Conservation (phyloP, 2,329 filamentous ascomycete species). For the Uncinocarpus reesii region DNA sequence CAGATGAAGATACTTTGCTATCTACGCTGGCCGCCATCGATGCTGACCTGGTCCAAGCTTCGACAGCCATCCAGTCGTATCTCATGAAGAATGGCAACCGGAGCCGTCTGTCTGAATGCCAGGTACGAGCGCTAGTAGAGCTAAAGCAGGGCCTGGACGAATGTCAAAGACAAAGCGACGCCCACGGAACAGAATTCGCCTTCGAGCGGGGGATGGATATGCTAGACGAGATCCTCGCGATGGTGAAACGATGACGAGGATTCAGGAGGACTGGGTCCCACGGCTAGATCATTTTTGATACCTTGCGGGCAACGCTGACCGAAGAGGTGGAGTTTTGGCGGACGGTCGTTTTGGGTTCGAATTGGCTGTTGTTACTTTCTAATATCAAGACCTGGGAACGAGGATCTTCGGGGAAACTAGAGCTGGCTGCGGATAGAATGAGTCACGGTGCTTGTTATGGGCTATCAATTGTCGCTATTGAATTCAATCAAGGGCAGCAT, state of each 20-base stretch:
- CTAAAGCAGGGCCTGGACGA: conserved; percentile 9
- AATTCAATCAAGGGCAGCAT: too few species aligned
- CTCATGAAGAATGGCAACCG: neutral
- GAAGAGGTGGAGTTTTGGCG: neutral
- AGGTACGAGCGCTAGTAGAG: conserved; percentile 12
- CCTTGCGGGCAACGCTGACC: neutral
- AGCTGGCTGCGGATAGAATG: too few species aligned
- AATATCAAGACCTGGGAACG: too few species aligned
- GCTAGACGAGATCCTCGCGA: conserved; percentile 16
- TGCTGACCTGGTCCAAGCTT: conserved; percentile 30
- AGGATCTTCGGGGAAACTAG: too few species aligned
- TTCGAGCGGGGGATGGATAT: conserved; percentile 18
- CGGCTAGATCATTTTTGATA: neutral
- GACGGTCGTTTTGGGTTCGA: neutral
- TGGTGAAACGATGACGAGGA: conserved; percentile 14
- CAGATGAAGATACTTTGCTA: conserved; percentile 7
- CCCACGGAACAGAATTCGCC: conserved; percentile 16
- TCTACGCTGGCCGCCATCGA: conserved; percentile 25
- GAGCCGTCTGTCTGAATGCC: conserved; percentile 1
- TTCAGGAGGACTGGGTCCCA: neutral
- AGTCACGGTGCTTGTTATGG: too few species aligned
- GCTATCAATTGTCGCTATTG: too few species aligned
- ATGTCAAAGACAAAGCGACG: conserved; percentile 10
- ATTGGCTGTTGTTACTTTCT: neutral
- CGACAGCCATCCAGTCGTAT: conserved; percentile 25